Evolutionary conservation across 352 stramenopile genomes (phyloP).

Genomic region (Phytophthora chlamydospora): DNA sequence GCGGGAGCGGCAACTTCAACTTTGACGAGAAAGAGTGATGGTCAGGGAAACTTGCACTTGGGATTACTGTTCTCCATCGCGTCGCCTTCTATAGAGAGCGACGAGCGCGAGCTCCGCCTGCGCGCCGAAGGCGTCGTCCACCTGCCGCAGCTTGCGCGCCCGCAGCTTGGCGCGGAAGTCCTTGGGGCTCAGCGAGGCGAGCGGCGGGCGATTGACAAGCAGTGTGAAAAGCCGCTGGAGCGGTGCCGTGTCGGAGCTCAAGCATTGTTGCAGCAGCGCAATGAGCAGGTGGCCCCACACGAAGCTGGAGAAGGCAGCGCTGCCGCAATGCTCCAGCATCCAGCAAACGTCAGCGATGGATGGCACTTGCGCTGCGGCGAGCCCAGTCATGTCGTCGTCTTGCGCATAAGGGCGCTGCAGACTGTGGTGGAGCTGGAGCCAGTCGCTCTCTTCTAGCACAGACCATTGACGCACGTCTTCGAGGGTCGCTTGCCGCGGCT

Average conservation of each 20-base stretch:
- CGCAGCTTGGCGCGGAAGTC: conserved; percentile 64
- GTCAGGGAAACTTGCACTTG: conserved; percentile 38
- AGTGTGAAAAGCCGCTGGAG: conserved; percentile 26
- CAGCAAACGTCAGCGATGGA: conserved; percentile 32
- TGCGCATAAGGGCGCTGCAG: conserved; percentile 13
- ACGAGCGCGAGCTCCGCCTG: conserved; percentile 52
- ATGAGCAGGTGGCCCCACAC: conserved; percentile 62
- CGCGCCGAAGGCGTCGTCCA: conserved; percentile 40
- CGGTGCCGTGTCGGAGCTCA: not conserved
- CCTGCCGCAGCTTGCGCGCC: conserved; percentile 49
- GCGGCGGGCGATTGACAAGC: conserved; percentile 35
- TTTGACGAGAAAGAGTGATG: conserved; percentile 42
- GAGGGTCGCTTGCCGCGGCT: conserved; percentile 28
- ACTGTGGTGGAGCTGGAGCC: conserved; percentile 38
- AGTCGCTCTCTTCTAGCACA: conserved; percentile 47
- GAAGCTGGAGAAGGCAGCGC: conserved; percentile 49
- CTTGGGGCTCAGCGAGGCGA: conserved; percentile 52
- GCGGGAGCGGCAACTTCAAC: conserved; percentile 38
- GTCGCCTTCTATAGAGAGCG: conserved; percentile 51
- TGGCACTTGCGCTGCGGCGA: conserved; percentile 13
- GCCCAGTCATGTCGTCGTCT: conserved; percentile 7
- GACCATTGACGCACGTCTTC: conserved; percentile 40
- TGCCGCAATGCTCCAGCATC: conserved; percentile 48
- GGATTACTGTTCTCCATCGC: conserved; percentile 7
- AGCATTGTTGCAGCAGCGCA: conserved; percentile 31